These are phyloP conservation scores for Hypoxylon sp. DNA, from an alignment of 2,329 filamentous ascomycete genomes.

Conservation along the genomic window DNA sequence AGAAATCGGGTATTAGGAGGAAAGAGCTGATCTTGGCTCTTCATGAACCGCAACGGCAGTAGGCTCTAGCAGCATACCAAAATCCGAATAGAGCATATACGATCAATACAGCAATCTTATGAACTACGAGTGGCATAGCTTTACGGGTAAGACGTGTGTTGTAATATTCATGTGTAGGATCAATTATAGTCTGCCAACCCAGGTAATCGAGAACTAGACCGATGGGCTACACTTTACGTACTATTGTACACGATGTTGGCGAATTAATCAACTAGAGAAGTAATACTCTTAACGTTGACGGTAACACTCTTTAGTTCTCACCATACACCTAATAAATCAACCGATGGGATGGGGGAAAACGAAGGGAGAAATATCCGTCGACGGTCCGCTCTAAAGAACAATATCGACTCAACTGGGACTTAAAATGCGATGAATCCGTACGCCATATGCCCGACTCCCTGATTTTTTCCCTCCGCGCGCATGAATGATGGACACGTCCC, in stretches of 20 bases:
- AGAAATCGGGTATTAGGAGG: neutral
- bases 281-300: neutral
- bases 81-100: conserved; percentile 2
- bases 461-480: conserved; percentile 17
- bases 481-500: conserved; percentile 8
- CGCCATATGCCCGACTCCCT: conserved; percentile 26
- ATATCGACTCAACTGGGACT: conserved; percentile 10
- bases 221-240: conserved; percentile 17
- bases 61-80: neutral
- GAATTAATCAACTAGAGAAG: conserved; percentile 9
- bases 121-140: neutral
- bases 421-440: conserved; percentile 27
- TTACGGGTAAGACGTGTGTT: neutral
- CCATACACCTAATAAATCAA: conserved; percentile 16
- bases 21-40: neutral
- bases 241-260: conserved; percentile 28
- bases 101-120: conserved; percentile 17
- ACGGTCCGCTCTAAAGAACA: conserved; percentile 1
- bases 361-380: conserved; percentile 5
- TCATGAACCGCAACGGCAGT: neutral
- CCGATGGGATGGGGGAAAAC: neutral
- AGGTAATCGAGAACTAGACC: neutral
- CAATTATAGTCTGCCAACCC: conserved; percentile 8
- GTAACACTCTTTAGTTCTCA: neutral
- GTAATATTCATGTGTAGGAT: conserved; percentile 18